Evolutionary conservation across 176 grass and related monocot genomes (phyloP).

Genomic region (Rhynchospora breviuscula): DNA sequence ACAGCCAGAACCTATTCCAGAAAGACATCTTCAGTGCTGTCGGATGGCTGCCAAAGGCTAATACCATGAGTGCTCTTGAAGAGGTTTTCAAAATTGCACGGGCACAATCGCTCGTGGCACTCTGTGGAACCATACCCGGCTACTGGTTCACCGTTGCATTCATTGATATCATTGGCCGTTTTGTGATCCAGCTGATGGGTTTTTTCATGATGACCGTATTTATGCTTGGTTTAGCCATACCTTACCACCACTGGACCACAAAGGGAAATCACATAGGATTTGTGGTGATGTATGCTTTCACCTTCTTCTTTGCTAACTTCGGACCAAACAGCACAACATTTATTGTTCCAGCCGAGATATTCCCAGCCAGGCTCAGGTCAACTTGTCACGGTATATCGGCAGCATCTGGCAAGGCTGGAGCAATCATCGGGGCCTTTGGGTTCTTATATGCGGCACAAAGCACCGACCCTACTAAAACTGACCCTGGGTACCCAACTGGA

Average conservation of each 20-base stretch:
- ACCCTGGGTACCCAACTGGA: slow-evolving; percentile 30
- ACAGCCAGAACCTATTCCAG: slow-evolving; percentile 69
- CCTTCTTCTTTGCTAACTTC: slow-evolving; percentile 73
- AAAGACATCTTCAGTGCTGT: slow-evolving; percentile 51
- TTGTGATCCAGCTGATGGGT: slow-evolving; percentile 39
- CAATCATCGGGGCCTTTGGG: slow-evolving; percentile 31
- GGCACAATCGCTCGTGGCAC: slow-evolving; percentile 29
- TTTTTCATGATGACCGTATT: slow-evolving; percentile 60
- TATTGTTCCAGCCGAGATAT: slow-evolving; percentile 47
- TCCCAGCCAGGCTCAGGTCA: slow-evolving; percentile 44
- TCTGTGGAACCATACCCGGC: slow-evolving; percentile 40
- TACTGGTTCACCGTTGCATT: slow-evolving; percentile 60
- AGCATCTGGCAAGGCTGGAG: slow-evolving; percentile 37
- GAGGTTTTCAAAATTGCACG: slow-evolving; percentile 37
- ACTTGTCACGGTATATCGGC: slow-evolving; percentile 57
- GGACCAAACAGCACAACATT: slow-evolving; percentile 64
- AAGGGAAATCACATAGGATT: slow-evolving; percentile 28
- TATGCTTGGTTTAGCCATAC: slow-evolving; percentile 50
- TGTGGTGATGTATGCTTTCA: slow-evolving; percentile 42
- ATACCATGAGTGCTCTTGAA: slow-evolving; percentile 35
- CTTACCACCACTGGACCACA: slow-evolving; percentile 41
- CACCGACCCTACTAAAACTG: neutral
- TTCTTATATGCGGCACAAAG: slow-evolving; percentile 46
- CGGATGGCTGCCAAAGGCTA: slow-evolving; percentile 13
- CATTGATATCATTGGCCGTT: slow-evolving; percentile 37